Evolutionary conservation across 441 rosid species (phyloP), one percentile per base, ranked within the genome.

Genomic region (Gossypium trilobum): DNA sequence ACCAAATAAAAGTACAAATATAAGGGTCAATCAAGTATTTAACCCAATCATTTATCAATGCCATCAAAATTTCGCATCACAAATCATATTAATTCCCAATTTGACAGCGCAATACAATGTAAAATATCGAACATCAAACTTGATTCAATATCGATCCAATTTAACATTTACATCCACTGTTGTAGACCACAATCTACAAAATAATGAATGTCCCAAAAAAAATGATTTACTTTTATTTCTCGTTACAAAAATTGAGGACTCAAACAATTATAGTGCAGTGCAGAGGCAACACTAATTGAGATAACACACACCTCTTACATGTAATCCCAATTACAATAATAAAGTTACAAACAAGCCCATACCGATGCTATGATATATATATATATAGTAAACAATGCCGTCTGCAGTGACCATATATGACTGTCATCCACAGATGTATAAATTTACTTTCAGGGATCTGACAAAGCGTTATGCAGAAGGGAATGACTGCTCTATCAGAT

Each of bases 391-490:
- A 44, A 13, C 70, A 44, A 22, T 1, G 19, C 19, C 56, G 14
- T 48, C 42, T 33, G 42, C 42, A 33, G 42, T 33, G 42, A 33
- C 68, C 52, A 63, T 5, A 16, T 13, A 39, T 36, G 29, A 36
- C 14, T 9, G 13, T 39, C 31, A 22, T 22, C 54, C 70, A 25
- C 5, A 20, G 70, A 39, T 17, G 50, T 69, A 51, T 2, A 52
- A 63, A 54, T 64, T 42, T 64, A 56, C 63, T 67, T 39, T 20
- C 65, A 57, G 50, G 54, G 20, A 72, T 48, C 71, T 46, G 27
- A 60, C 55, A 66, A 22, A 46, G 39, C 62, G 71, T 73, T 67
- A 64, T 51, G 71, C 81, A 22, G 27, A 52, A 50, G 44, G 46
- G 8, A 7, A 74, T 46, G 70, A 70, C 71, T 22, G 29, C 72